These are phyloP conservation scores for Laguncularia racemosa DNA, from an alignment of 345 rosid genomes.

Conservation along the genomic window DNA sequence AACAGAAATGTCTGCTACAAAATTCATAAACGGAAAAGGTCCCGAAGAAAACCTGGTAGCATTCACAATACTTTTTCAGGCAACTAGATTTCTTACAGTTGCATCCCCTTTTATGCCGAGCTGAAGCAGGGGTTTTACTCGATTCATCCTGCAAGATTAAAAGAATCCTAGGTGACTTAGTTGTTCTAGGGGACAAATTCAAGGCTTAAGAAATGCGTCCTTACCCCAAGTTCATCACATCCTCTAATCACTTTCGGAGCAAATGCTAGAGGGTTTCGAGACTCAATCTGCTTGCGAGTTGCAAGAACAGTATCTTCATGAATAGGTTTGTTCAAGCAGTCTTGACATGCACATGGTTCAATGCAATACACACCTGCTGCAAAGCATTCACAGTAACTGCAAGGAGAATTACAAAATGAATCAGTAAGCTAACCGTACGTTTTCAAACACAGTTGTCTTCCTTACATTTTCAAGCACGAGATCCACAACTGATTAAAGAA, in stretches of 20 bases:
- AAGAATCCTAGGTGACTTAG: slow-evolving; percentile 4
- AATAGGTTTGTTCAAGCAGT: slow-evolving; percentile 90
- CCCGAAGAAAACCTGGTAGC: slow-evolving; percentile 72
- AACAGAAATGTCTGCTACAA: background rate
- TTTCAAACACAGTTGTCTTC: background rate
- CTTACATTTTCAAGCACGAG: background rate
- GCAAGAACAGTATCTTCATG: slow-evolving; percentile 88
- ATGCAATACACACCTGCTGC: slow-evolving; percentile 97
- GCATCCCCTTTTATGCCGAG: slow-evolving; percentile 96
- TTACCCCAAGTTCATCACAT: slow-evolving; percentile 68
- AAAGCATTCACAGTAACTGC: slow-evolving; percentile 96
- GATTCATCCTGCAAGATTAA: slow-evolving; percentile 57
- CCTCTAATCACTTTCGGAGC: slow-evolving; percentile 90
- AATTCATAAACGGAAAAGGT: background rate
- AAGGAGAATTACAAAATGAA: background rate
- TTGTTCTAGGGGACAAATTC: slow-evolving; percentile 4
- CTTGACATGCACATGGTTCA: slow-evolving; percentile 92
- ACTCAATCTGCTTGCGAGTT: slow-evolving; percentile 94
- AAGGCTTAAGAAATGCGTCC: slow-evolving; percentile 3
- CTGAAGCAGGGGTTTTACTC: slow-evolving; percentile 86
- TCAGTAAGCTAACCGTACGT: background rate
- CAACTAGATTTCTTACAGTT: slow-evolving; percentile 96
- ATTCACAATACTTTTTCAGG: slow-evolving; percentile 95
- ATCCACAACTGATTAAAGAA: too few relatives aligned
- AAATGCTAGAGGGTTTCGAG: slow-evolving; percentile 97